Base-by-base conservation (phyloP, 306 rosid genomes). In the Medicago lupulina region DNA sequence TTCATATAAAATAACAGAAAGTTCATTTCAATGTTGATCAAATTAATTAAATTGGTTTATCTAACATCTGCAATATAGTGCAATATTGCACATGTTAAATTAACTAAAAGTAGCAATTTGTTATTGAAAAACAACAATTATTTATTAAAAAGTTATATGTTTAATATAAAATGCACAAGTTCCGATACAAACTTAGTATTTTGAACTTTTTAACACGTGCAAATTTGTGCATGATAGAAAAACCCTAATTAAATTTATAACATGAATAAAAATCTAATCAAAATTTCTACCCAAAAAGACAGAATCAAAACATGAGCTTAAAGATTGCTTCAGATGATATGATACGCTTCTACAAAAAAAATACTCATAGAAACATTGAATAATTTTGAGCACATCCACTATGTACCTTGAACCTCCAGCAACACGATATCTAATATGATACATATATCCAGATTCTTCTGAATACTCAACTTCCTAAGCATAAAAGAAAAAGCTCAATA, bases 401-500 rank as follows among this genome's bases (percentile, higher is more conserved):
- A 44, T n/a, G 61, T 86, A 92, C 97, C 93, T 89, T 5, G 76
- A 72, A 54, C 76, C 76, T 85, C 96, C 94, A 15, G 98, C 96
- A 66, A 94, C 94, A 4, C 96, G 98, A 85, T 91, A 94, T 86
- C 81, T 94, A 28, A 94, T 91, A 76, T 91, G 43, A 86, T 94
- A 94, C 40, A 94, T 87, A 80, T 85, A 70, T 79, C 98, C 97
- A 64, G 92, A 83, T 82, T 94, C 98, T 86, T 94, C 98, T 28
- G 91, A 86, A 82, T 94, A 91, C 78, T 94, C 98, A 76, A 94
- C 98, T 91, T 94, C 98, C 98, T 94, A 83, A 75, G 70, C 53
- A 82, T 16, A 83, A 66, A 51, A 75, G 70, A 66, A 79, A 79
- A 73, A 84, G 61, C 51, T 58, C 78, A 73, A 17, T 59, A 70